Evolutionary conservation across 1,139 yeast species (phyloP).

Genomic region (Yamadazyma triangularis): DNA sequence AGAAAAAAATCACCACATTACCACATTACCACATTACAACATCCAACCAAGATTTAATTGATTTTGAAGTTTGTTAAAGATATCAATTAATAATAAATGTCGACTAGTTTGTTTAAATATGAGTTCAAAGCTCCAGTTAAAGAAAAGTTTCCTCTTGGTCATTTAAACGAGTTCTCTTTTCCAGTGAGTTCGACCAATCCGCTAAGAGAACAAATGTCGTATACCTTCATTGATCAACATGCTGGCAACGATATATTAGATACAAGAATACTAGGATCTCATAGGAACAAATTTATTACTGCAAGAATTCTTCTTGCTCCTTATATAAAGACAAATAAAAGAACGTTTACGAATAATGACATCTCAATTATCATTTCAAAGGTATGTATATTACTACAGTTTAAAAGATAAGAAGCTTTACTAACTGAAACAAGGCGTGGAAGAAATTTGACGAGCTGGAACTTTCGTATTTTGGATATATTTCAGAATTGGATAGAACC

Average conservation of each 20-base stretch:
- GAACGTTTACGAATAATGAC: neutral
- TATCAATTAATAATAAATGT: too few relatives aligned
- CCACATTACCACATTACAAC: too few relatives aligned
- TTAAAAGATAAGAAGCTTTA: neutral
- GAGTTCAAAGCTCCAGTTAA: too few relatives aligned
- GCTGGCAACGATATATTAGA: conserved; percentile 3
- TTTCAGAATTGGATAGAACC: conserved; percentile 1
- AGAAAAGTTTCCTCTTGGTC: too few relatives aligned
- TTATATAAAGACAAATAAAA: conserved; percentile 1
- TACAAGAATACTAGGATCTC: conserved; percentile 1
- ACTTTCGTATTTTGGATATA: conserved; percentile 1
- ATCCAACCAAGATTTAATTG: too few relatives aligned
- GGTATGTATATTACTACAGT: conserved; percentile 2
- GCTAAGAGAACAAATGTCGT: neutral
- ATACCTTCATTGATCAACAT: conserved; percentile 2
- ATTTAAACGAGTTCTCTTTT: conserved; percentile 2
- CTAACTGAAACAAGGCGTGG: conserved; percentile 4
- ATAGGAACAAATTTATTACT: conserved; percentile 5
- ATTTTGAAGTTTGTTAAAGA: too few relatives aligned
- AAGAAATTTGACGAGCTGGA: neutral
- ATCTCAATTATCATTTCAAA: conserved; percentile 3
- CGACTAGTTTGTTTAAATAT: too few relatives aligned
- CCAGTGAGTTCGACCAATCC: conserved; percentile 3
- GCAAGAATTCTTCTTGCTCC: conserved; percentile 4
- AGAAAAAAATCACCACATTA: too few relatives aligned